These are phyloP conservation scores for Hericium alpestre DNA, from an alignment of 768 basidiomycete species.

Conservation along the genomic window DNA sequence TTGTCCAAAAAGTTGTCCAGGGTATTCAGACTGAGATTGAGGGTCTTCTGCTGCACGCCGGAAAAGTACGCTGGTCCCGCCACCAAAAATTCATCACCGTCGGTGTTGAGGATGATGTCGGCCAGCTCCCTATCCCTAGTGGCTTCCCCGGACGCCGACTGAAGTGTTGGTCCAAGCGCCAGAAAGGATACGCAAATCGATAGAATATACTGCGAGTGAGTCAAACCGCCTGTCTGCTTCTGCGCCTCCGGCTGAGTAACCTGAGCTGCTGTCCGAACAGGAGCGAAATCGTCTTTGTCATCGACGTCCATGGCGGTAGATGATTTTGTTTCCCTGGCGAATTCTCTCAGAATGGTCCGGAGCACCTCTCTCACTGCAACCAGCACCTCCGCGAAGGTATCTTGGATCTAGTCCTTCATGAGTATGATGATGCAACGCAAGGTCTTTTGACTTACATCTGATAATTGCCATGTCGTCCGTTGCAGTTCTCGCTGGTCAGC, in stretches of 20 bases:
- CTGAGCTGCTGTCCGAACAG: constrained; percentile 33
- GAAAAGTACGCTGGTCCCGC: constrained; percentile 46
- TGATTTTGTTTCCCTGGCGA: constrained; percentile 11
- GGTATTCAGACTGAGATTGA: constrained; percentile 41
- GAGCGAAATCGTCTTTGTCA: constrained; percentile 49
- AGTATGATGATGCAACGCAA: background rate
- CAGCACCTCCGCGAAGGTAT: constrained; percentile 25
- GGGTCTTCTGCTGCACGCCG: constrained; percentile 41
- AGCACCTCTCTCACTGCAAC: constrained; percentile 32
- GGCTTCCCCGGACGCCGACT: constrained; percentile 44
- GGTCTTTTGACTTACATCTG: constrained; percentile 42
- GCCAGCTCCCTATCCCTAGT: constrained; percentile 54
- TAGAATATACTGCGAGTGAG: constrained; percentile 26
- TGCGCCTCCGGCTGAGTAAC: constrained; percentile 20
- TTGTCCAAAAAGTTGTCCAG: constrained; percentile 44
- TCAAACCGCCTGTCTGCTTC: constrained; percentile 18
- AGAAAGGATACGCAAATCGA: constrained; percentile 52
- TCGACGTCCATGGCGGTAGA: constrained; percentile 23
- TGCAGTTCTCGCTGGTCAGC: constrained; percentile 35
- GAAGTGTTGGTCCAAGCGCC: constrained; percentile 51
- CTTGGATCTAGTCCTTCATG: constrained; percentile 38
- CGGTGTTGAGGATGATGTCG: constrained; percentile 38
- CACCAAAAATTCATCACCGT: constrained; percentile 45
- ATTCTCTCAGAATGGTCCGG: constrained; percentile 23
- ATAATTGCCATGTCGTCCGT: constrained; percentile 51